Evolutionary conservation across 163 green algal genomes (phyloP).

Genomic region (Prototheca stagnorum): DNA sequence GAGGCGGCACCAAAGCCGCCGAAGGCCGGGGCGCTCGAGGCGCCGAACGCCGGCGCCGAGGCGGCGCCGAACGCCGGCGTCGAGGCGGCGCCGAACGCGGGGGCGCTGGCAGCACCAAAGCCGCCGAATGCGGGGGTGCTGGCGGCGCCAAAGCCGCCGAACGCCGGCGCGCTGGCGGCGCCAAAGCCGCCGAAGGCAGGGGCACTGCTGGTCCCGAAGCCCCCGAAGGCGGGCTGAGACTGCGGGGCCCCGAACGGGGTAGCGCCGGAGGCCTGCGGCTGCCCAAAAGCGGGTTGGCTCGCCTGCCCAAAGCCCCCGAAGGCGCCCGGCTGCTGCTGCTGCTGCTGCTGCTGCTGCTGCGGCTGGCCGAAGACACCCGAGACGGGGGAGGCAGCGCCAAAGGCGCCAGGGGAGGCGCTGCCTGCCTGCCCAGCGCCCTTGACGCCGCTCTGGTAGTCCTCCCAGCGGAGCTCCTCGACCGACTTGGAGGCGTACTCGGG

Average conservation of each 20-base stretch:
- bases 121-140: slow-evolving; percentile 9
- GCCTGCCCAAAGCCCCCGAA: not conserved
- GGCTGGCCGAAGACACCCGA: no score
- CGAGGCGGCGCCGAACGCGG: slow-evolving; percentile 4
- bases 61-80: slow-evolving; percentile 21
- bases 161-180: no score
- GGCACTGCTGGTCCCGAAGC: slow-evolving; percentile 3
- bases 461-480: slow-evolving; percentile 73
- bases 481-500: slow-evolving; percentile 52
- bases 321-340: no score
- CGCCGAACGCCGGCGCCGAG: slow-evolving; percentile 16
- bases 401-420: no score
- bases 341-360: no score
- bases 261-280: slow-evolving; percentile 7
- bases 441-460: slow-evolving; percentile 63
- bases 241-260: slow-evolving; percentile 6
- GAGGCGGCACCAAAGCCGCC: slow-evolving; percentile 18
- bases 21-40: slow-evolving; percentile 22
- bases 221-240: slow-evolving; percentile 6
- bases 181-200: slow-evolving; percentile 17
- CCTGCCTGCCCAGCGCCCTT: slow-evolving; percentile 9
- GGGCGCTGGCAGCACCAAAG: not conserved
- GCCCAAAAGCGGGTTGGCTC: slow-evolving; percentile 4
- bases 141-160: no score
- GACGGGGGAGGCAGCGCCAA: no score